Conservation (phyloP, 2,329 filamentous ascomycete species). For the Phialophora macrospora region DNA sequence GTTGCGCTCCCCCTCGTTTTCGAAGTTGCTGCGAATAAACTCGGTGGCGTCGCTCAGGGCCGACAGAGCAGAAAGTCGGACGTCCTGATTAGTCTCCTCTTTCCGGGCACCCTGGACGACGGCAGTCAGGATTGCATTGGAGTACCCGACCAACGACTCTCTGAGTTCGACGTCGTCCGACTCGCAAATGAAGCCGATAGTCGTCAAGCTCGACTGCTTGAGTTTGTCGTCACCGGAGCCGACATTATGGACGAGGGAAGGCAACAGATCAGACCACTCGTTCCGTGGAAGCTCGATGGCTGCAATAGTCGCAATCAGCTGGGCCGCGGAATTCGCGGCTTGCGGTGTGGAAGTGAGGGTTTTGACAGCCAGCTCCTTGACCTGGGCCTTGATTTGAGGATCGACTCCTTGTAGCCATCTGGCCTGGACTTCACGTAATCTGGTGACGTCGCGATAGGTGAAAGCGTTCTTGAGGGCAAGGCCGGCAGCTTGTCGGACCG, state of each 20-base stretch:
- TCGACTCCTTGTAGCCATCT: slow-evolving; percentile 90
- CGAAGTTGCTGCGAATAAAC: slow-evolving; percentile 97
- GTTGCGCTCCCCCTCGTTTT: slow-evolving; percentile 98
- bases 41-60: slow-evolving; percentile 95
- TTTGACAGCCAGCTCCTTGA: slow-evolving; percentile 89
- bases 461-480: slow-evolving; percentile 98
- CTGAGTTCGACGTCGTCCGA: slow-evolving; percentile 87
- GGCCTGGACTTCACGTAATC: slow-evolving; percentile 85
- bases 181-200: slow-evolving; percentile 99
- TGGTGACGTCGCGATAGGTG: slow-evolving; percentile 84
- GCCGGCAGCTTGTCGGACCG: slow-evolving; percentile 92
- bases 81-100: slow-evolving; percentile 89
- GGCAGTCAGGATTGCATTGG: slow-evolving; percentile 95
- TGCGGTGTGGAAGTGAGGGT: slow-evolving; percentile 82
- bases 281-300: slow-evolving; percentile 90
- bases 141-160: slow-evolving; percentile 79
- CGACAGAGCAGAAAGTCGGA: slow-evolving; percentile 88
- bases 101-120: slow-evolving; percentile 97
- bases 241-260: slow-evolving; percentile 86
- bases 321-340: slow-evolving; percentile 86
- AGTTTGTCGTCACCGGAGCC: slow-evolving; percentile 82
- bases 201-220: slow-evolving; percentile 91
- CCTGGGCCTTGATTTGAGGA: slow-evolving; percentile 77
- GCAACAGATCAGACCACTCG: slow-evolving; percentile 93
- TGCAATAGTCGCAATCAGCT: slow-evolving; percentile 94